phyloP scores from a whole-genome alignment of 139 green algal species.

The Mesostigma viride region DNA sequence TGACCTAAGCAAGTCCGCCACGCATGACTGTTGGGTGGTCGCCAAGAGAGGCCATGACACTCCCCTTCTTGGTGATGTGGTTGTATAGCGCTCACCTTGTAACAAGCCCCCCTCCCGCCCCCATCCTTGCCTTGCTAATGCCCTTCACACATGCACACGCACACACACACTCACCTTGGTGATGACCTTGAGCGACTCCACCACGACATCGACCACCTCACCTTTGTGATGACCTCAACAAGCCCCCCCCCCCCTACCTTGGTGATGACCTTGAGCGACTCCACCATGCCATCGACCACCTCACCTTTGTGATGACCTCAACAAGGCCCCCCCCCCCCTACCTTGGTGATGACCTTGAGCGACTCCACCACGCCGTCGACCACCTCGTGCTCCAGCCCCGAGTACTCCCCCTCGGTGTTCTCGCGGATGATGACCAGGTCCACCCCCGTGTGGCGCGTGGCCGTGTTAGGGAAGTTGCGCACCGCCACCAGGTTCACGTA shows the following conservation, averaged over 20 bases:
- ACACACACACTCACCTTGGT: no score
- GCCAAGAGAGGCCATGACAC: no score
- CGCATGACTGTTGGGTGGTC: no score
- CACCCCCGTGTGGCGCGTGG: conserved; percentile 32
- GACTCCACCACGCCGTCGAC: conserved; percentile 34
- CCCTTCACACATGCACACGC: no score
- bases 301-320: conserved; percentile 14
- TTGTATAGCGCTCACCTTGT: no score
- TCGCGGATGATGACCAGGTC: conserved; percentile 37
- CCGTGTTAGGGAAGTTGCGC: conserved; percentile 27
- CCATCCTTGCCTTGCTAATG: no score
- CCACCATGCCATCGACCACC: conserved; percentile 33
- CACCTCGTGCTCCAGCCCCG: conserved; percentile 35
- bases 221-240: not conserved
- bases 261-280: conserved; percentile 38
- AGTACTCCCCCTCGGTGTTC: conserved; percentile 40
- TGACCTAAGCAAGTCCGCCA: no score
- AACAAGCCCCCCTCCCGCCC: no score
- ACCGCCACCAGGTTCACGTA: conserved; percentile 38
- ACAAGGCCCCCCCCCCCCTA: not conserved
- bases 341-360: conserved; percentile 37
- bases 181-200: conserved; percentile 38
- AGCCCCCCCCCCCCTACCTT: conserved; percentile 9
- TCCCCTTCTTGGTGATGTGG: no score
- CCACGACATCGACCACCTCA: conserved; percentile 33